phyloP scores from a whole-genome alignment of 2,329 filamentous ascomycete genomes.

The Emmonsiellopsis sp. region DNA sequence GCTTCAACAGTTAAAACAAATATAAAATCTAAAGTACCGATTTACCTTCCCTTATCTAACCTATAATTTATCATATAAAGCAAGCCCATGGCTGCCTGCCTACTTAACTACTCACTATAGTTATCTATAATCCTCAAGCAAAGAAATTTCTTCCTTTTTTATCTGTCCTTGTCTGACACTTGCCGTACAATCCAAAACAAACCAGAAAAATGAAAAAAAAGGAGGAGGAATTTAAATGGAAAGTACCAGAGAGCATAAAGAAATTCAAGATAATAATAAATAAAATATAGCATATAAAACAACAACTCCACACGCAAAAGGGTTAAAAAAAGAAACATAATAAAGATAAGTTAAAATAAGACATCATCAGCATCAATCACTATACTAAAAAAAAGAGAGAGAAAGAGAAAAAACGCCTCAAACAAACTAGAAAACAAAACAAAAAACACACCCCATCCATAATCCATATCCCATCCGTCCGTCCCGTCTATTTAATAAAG shows the following conservation, averaged over 20 bases:
- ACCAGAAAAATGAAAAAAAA: too few species aligned
- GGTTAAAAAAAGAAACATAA: background rate
- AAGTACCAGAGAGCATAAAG: background rate
- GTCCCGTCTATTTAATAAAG: conserved; percentile 47
- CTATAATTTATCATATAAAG: too few species aligned
- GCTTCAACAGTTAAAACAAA: too few species aligned
- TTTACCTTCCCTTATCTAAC: too few species aligned
- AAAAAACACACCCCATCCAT: background rate
- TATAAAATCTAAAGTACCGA: too few species aligned
- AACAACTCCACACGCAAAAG: background rate
- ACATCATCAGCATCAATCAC: background rate
- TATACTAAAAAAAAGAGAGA: background rate
- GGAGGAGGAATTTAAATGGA: background rate
- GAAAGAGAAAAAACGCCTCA: background rate
- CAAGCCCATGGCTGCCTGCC: too few species aligned
- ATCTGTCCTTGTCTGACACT: too few species aligned
- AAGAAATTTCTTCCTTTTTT: too few species aligned
- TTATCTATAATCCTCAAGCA: too few species aligned
- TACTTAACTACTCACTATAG: too few species aligned
- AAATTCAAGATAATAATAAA: background rate
- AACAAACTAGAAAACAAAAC: background rate
- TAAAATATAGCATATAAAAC: background rate
- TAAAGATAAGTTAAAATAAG: background rate
- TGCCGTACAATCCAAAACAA: too few species aligned
- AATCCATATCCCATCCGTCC: background rate